phyloP scores from a whole-genome alignment of 2,329 filamentous ascomycete genomes.

The Pleomassaria siparia region DNA sequence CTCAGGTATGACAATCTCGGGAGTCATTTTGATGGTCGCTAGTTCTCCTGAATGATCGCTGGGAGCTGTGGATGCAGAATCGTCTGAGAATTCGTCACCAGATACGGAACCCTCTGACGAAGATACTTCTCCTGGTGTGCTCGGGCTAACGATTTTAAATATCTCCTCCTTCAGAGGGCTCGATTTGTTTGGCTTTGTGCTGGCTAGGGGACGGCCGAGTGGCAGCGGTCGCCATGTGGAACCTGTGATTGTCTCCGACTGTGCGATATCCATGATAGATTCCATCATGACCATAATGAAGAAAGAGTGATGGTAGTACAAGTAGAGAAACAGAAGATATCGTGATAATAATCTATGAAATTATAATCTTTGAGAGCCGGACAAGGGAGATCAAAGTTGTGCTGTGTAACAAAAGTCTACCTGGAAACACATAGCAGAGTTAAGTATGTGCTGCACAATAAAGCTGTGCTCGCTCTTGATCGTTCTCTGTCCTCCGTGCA shows the following conservation, averaged over 20 bases:
- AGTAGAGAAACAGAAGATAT: not conserved
- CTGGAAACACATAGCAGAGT: slow-evolving; percentile 1
- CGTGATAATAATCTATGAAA: not conserved
- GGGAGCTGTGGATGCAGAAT: slow-evolving; percentile 10
- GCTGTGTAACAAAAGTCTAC: not conserved
- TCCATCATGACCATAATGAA: slow-evolving; percentile 9
- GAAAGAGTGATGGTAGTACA: not conserved
- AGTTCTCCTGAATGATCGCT: slow-evolving; percentile 7
- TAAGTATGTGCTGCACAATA: slow-evolving; percentile 4
- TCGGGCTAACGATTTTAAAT: not conserved
- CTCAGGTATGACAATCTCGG: not conserved
- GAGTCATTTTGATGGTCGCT: not conserved
- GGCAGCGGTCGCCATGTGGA: slow-evolving; percentile 8
- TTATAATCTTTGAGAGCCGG: not conserved
- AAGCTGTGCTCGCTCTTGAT: not conserved
- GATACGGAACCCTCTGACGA: slow-evolving; percentile 10
- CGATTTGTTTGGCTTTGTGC: not conserved
- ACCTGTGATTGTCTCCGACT: slow-evolving; percentile 2
- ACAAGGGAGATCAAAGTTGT: not conserved
- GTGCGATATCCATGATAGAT: slow-evolving; percentile 4
- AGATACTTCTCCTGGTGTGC: slow-evolving; percentile 4
- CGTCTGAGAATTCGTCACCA: slow-evolving; percentile 10
- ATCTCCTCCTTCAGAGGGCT: slow-evolving; percentile 1
- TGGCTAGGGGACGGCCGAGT: slow-evolving; percentile 3
- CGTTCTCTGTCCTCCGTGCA: not conserved